Conservation (phyloP, 345 rosid species). For the Cardamine chenopodiifolia region DNA sequence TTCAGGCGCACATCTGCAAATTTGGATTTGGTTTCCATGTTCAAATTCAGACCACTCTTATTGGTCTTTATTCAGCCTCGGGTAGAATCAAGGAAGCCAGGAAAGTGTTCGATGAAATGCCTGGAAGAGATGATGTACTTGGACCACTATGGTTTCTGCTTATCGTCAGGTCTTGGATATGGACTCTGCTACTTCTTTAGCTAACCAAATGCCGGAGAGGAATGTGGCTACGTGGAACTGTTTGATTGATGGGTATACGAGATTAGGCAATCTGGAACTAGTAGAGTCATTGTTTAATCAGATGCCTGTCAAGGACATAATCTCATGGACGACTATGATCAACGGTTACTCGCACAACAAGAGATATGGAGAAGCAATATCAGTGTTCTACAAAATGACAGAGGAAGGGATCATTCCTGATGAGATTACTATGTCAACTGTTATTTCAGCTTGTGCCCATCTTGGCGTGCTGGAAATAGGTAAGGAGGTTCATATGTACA, state of each 20-base stretch:
- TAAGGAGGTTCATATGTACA: constrained; percentile 64
- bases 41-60: constrained; percentile 68
- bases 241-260: constrained; percentile 73
- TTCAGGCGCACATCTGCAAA: constrained; percentile 67
- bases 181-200: constrained; percentile 51
- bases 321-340: constrained; percentile 89
- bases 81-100: constrained; percentile 48
- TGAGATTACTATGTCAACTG: constrained; percentile 67
- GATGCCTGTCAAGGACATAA: constrained; percentile 61
- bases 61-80: constrained; percentile 58
- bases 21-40: constrained; percentile 60
- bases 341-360: constrained; percentile 64
- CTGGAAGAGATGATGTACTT: constrained; percentile 61
- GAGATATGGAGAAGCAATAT: constrained; percentile 61
- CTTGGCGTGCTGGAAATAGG: constrained; percentile 71
- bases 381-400: constrained; percentile 59
- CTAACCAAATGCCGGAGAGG: constrained; percentile 61
- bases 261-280: constrained; percentile 47
- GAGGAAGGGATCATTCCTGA: constrained; percentile 57
- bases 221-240: constrained; percentile 66
- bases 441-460: constrained; percentile 85
- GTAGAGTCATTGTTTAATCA: constrained; percentile 61
- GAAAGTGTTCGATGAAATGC: constrained; percentile 79
- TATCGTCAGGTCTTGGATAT: constrained; percentile 48
- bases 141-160: constrained; percentile 63